phyloP scores from a whole-genome alignment of 495 filamentous ascomycete genomes.

The Neurospora sp. region DNA sequence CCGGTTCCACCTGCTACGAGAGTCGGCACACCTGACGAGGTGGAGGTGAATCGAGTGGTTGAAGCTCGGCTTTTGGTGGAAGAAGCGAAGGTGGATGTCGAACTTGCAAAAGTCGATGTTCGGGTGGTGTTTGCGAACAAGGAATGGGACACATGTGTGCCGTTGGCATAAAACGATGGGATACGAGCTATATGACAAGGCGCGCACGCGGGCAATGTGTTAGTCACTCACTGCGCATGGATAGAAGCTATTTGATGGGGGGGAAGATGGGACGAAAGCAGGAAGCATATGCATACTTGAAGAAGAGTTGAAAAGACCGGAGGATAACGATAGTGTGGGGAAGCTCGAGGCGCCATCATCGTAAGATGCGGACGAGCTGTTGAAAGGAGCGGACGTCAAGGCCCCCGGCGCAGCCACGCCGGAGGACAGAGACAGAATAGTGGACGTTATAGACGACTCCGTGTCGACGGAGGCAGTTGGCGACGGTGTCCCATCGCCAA shows the following conservation, averaged over 20 bases:
- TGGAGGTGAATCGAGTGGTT: slow-evolving; percentile 9
- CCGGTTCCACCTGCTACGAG: slow-evolving; percentile 3
- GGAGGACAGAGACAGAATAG: slow-evolving; percentile 9
- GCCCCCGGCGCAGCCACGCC: slow-evolving; percentile 6
- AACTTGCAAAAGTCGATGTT: slow-evolving; percentile 14
- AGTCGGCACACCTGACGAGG: not conserved
- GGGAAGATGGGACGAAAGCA: not conserved
- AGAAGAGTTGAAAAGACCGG: slow-evolving; percentile 29
- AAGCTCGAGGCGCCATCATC: slow-evolving; percentile 13
- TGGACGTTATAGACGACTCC: slow-evolving; percentile 1
- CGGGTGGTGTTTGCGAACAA: slow-evolving; percentile 23
- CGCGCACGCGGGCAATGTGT: slow-evolving; percentile 1
- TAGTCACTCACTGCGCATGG: not conserved
- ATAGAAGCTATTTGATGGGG: not conserved
- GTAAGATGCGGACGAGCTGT: slow-evolving; percentile 18
- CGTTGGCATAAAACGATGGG: slow-evolving; percentile 31
- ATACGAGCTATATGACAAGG: slow-evolving; percentile 19
- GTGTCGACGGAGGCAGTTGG: slow-evolving; percentile 12
- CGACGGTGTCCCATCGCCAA: slow-evolving; percentile 19
- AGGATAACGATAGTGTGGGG: slow-evolving; percentile 25
- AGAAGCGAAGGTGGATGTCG: slow-evolving; percentile 14
- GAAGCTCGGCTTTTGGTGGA: slow-evolving; percentile 10
- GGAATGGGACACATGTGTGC: slow-evolving; percentile 14
- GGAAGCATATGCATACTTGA: slow-evolving; percentile 22
- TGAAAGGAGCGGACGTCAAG: slow-evolving; percentile 42